Evolutionary conservation across 345 rosid genomes (phyloP).

Genomic region (Euphorbia lathyris): DNA sequence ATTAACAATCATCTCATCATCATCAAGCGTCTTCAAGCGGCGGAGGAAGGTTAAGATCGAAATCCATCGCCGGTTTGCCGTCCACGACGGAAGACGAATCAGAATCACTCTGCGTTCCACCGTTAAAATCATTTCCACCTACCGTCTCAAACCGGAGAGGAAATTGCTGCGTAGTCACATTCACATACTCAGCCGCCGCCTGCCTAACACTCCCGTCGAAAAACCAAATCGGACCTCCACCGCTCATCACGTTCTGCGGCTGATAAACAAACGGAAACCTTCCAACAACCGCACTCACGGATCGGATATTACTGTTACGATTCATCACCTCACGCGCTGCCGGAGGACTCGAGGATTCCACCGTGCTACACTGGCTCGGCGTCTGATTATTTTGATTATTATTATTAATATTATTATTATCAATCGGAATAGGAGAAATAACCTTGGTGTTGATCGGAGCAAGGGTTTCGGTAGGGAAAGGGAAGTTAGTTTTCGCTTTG

Average conservation of each 20-base stretch:
- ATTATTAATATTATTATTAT: too few relatives aligned
- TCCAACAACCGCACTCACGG: constrained; percentile 12
- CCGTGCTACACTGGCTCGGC: constrained; percentile 37
- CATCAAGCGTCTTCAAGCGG: constrained; percentile 64
- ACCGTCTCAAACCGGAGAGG: constrained; percentile 48
- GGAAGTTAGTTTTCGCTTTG: constrained; percentile 69
- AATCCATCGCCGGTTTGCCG: constrained; percentile 30
- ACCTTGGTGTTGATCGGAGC: constrained; percentile 1
- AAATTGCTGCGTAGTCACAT: constrained; percentile 34
- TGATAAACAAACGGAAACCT: constrained; percentile 51
- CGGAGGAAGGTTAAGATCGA: constrained; percentile 75
- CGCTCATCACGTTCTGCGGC: constrained; percentile 22
- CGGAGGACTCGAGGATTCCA: constrained; percentile 38
- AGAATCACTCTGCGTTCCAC: constrained; percentile 39
- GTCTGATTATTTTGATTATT: constrained; percentile 31
- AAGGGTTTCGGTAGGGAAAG: constrained; percentile 25
- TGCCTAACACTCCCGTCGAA: constrained; percentile 32
- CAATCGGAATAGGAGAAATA: background rate
- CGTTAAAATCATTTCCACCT: constrained; percentile 21
- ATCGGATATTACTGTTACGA: constrained; percentile 5
- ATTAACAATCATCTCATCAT: constrained; percentile 21
- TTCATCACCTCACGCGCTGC: constrained; percentile 29
- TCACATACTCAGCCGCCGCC: constrained; percentile 37
- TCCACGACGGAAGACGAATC: constrained; percentile 42
- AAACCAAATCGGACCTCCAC: constrained; percentile 29